A percentile compares a stretch with the other conserved stretches of the same genome.
Conservation (phyloP, 495 filamentous ascomycete species). For the Penicillium longicatenatum region DNA sequence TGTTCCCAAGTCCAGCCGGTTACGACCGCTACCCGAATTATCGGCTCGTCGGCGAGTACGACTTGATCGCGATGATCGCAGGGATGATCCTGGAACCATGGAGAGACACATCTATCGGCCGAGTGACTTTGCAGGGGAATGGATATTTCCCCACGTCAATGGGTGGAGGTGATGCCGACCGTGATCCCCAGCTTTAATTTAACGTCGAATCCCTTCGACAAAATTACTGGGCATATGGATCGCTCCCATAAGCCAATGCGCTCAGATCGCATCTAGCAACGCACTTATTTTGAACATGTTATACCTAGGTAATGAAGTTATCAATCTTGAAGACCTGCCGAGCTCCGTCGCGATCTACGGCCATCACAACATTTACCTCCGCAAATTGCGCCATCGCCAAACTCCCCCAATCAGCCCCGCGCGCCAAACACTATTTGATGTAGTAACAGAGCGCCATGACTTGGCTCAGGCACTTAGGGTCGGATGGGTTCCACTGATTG, state of each 20-base stretch:
- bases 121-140: slow-evolving; percentile 1
- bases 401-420: slow-evolving; percentile 18
- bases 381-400: slow-evolving; percentile 35
- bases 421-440: neutral
- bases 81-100: neutral
- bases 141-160: neutral
- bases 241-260: too few relatives aligned
- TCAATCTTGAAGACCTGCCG: neutral
- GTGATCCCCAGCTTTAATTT: neutral
- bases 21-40: neutral
- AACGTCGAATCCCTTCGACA: neutral
- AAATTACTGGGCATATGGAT: neutral
- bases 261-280: too few relatives aligned
- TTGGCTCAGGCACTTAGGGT: neutral
- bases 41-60: slow-evolving; percentile 5
- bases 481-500: neutral
- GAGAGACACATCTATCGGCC: slow-evolving; percentile 10
- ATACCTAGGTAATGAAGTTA: neutral
- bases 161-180: neutral
- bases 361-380: slow-evolving; percentile 37
- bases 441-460: neutral
- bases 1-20: neutral
- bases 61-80: neutral
- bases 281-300: too few relatives aligned
- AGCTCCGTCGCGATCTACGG: slow-evolving; percentile 2